Percentiles rank a stretch among this genome's conserved stretches.
Conservation (phyloP, 1,284 basidiomycete genomes). For the Ustilago shanxiensis region DNA sequence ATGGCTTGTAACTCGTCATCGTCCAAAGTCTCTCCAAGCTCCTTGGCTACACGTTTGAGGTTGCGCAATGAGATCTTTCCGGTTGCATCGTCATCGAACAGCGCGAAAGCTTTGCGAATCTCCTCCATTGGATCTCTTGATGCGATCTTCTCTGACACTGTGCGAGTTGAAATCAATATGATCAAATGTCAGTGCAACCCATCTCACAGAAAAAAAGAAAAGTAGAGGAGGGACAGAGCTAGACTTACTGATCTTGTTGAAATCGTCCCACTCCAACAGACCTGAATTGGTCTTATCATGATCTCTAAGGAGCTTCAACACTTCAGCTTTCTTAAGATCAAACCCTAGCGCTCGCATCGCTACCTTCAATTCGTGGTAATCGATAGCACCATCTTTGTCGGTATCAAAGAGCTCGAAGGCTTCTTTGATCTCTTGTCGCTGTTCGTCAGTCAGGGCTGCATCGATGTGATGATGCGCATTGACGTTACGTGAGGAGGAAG, state of each 20-base stretch:
- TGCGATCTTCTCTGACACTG: conserved; percentile 94
- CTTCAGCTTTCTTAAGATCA: conserved; percentile 97
- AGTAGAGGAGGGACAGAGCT: no score
- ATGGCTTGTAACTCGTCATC: conserved; percentile 99
- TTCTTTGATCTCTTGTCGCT: conserved; percentile 97
- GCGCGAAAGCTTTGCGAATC: conserved; percentile 91
- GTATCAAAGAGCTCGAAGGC: conserved; percentile 99
- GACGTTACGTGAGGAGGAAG: conserved; percentile 31
- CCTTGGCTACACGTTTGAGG: conserved; percentile 92
- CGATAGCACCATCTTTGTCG: conserved; percentile 89
- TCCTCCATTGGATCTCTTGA: conserved; percentile 96
- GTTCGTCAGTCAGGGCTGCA: conserved; percentile 82
- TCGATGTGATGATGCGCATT: conserved; percentile 41
- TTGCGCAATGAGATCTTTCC: conserved; percentile 94
- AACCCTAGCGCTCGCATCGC: conserved; percentile 98
- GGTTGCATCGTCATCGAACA: conserved; percentile 96
- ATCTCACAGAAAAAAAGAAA: no score
- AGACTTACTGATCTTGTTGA: conserved; percentile 92
- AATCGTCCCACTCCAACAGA: conserved; percentile 94
- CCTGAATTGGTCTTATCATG: conserved; percentile 89
- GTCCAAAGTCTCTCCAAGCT: conserved; percentile 93
- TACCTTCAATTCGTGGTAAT: conserved; percentile 97
- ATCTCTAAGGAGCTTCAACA: conserved; percentile 91
- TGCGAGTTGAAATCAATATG: not conserved
- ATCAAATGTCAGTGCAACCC: no score